Evolutionary conservation across 805 yeast species (phyloP), one percentile per base, ranked within the genome.

Genomic region (Ogataea pini): DNA sequence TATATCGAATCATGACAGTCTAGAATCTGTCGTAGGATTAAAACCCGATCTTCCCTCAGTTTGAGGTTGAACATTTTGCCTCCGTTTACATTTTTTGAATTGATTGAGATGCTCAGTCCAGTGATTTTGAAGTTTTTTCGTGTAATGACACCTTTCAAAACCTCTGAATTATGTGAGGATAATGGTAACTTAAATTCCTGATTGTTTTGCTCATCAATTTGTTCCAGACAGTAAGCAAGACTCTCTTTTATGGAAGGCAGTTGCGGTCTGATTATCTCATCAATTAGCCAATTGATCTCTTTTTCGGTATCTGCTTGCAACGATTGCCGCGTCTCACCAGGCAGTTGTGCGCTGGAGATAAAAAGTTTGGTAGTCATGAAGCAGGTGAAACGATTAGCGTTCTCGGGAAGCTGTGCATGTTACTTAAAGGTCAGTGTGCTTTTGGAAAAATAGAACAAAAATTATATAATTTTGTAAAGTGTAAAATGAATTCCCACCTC

Each of bases 71-170:
- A 68, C 49, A 61, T 65, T 54, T 61, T 62, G 47, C 67, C 76
- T 57, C 73, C 79, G 54, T 70, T 73, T 46, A 76, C 61, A 43
- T 57, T 58, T 48, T 67, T 75, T 47, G 65, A 65, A 44, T 34
- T 63, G 24, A 78, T 60, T 0, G 62, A 52, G 10, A 77, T 61
- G 36, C 72, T 73, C 51, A 84, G 61, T 25, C 77, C 77, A 1
- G 76, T 70, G 4, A 85, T 69, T 51, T 75, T 74, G 10, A 76
- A 72, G 6, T 84, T 83, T 45, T 72, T 75, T 43, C 91, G 63
- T 0, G 79, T 77, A 0, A 85, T 62, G 1, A 80, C 72, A 0
- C 92, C 92, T 50, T 83, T 82, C 13, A 84, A 64, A 2, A 72
- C 65, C 48, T 82, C 85, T 47, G 77, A 75, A 46, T 82, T 77